Percentiles rank a stretch among this genome's conserved stretches.
Evolutionary conservation across 129 eudicot genomes (phyloP).

Genomic region (Flaveria sonorensis): DNA sequence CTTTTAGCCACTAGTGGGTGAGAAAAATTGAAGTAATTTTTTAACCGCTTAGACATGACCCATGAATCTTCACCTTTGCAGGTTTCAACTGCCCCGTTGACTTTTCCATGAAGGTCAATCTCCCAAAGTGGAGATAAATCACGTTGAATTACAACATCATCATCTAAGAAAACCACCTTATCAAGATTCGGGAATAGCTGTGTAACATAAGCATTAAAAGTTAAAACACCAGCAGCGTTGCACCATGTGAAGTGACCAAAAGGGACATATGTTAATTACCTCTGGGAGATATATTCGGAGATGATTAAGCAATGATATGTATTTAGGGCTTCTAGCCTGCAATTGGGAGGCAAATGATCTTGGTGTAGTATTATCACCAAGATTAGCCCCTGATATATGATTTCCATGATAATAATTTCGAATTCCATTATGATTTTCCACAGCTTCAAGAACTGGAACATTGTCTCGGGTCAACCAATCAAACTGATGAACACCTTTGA

Average conservation of each 20-base stretch:
- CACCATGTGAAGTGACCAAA: constrained; percentile 25
- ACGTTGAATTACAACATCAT: constrained; percentile 91
- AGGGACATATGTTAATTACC: constrained; percentile 47
- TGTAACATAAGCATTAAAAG: constrained; percentile 26
- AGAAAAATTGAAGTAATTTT: constrained; percentile 95
- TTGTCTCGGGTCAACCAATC: constrained; percentile 98
- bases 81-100: constrained; percentile 98
- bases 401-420: constrained; percentile 87
- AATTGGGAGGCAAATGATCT: constrained; percentile 84
- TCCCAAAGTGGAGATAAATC: constrained; percentile 93
- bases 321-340: constrained; percentile 98
- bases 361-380: constrained; percentile 69
- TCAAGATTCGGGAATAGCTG: constrained; percentile 99
- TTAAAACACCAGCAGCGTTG: constrained; percentile 19
- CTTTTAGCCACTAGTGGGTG: constrained; percentile 83
- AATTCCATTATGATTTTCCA: constrained; percentile 78
- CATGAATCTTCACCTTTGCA: constrained; percentile 95
- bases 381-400: constrained; percentile 75
- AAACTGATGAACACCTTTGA: constrained; percentile 98
- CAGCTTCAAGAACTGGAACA: constrained; percentile 97
- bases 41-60: constrained; percentile 94
- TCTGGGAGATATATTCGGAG: constrained; percentile 98
- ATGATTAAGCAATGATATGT: constrained; percentile 95
- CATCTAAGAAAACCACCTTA: constrained; percentile 93
- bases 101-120: constrained; percentile 86